Evolutionary conservation across 2,329 filamentous ascomycete genomes (phyloP).

Genomic region (Hypoxylon sp.): DNA sequence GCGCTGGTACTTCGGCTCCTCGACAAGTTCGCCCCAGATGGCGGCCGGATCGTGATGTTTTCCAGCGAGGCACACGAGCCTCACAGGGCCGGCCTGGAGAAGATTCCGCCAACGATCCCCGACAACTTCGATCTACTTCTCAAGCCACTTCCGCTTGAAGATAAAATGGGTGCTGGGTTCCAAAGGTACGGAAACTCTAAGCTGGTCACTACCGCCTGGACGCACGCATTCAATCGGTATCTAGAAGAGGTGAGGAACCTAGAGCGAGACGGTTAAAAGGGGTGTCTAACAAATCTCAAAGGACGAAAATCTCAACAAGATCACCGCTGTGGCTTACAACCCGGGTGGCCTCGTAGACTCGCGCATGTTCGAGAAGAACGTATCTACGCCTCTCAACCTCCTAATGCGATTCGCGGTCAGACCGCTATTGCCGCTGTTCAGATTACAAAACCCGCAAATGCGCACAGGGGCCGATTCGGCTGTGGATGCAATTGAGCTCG

Average conservation of each 20-base stretch:
- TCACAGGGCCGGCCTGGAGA: constrained; percentile 55
- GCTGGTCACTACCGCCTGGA: constrained; percentile 54
- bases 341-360: constrained; percentile 55
- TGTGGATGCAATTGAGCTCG: constrained; percentile 42
- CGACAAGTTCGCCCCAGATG: constrained; percentile 71
- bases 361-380: constrained; percentile 54
- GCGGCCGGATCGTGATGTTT: constrained; percentile 71
- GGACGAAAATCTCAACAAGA: constrained; percentile 47
- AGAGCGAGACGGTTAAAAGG: background rate
- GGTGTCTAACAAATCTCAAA: constrained; percentile 12
- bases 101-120: constrained; percentile 53
- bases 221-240: constrained; percentile 55
- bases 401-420: constrained; percentile 49
- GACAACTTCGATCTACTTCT: constrained; percentile 54
- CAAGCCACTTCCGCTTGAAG: constrained; percentile 50
- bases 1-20: constrained; percentile 54
- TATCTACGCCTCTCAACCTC: constrained; percentile 46
- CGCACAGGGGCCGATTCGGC: constrained; percentile 52
- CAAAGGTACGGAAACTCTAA: constrained; percentile 60
- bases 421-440: constrained; percentile 47
- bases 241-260: constrained; percentile 40
- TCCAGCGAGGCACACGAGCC: constrained; percentile 54
- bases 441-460: constrained; percentile 51
- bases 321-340: constrained; percentile 50
- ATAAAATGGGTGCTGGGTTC: constrained; percentile 55